Conservation (phyloP, 2,329 filamentous ascomycete genomes). For the Oidium heveae region DNA sequence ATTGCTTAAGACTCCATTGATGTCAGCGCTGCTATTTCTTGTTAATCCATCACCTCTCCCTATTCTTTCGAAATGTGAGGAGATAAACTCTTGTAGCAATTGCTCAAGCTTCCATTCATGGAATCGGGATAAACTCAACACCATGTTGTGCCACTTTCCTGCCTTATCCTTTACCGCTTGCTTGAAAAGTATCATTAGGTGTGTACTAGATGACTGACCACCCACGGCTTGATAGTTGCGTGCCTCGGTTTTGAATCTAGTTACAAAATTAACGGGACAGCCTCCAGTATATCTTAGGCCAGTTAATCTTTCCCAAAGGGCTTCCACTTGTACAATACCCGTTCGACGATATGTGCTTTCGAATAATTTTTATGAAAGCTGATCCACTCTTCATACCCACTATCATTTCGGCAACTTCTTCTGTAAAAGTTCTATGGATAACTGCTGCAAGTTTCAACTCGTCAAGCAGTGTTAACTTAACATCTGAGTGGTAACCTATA, state of each 20-base stretch:
- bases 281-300: too few relatives aligned
- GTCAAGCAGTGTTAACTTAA: too few relatives aligned
- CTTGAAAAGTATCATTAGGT: neutral
- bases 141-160: neutral
- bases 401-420: too few relatives aligned
- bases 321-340: too few relatives aligned
- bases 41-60: neutral
- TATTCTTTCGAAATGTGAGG: neutral
- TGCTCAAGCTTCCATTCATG: neutral
- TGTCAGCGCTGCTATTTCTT: neutral
- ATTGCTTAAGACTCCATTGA: neutral
- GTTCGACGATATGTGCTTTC: too few relatives aligned
- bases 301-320: too few relatives aligned
- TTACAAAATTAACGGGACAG: too few relatives aligned
- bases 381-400: too few relatives aligned
- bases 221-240: neutral
- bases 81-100: neutral
- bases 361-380: too few relatives aligned
- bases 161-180: neutral
- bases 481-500: too few relatives aligned
- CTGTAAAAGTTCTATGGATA: too few relatives aligned
- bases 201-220: neutral
- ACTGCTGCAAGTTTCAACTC: too few relatives aligned
- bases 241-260: neutral
- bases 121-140: neutral